phyloP scores from a whole-genome alignment of 2,329 filamentous ascomycete species.

The Aspergillus calidoustus region DNA sequence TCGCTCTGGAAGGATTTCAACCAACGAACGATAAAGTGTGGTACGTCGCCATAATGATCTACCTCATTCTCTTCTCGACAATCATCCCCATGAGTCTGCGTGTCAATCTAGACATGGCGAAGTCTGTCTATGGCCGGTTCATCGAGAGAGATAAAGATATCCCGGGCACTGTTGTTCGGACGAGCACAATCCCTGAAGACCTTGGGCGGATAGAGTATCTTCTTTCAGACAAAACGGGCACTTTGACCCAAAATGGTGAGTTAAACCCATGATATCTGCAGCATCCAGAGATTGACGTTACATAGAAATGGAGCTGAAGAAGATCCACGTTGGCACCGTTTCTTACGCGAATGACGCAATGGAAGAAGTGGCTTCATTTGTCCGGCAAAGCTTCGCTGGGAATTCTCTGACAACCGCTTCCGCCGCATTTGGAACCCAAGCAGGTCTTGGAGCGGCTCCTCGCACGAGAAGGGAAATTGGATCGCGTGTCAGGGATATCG shows the following conservation, averaged over 20 bases:
- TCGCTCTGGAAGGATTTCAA: constrained; percentile 82
- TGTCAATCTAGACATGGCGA: constrained; percentile 96
- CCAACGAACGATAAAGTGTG: constrained; percentile 61
- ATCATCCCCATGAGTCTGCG: constrained; percentile 97
- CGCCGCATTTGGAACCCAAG: constrained; percentile 67
- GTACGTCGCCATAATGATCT: constrained; percentile 99
- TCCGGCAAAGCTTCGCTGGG: constrained; percentile 79
- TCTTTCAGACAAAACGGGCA: constrained; percentile 97
- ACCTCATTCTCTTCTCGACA: constrained; percentile 96
- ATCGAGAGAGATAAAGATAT: constrained; percentile 92
- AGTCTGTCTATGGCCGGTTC: constrained; percentile 93
- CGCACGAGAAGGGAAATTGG: constrained; percentile 92
- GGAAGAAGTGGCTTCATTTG: constrained; percentile 90
- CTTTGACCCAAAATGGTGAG: constrained; percentile 83
- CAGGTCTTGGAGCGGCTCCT: constrained; percentile 65
- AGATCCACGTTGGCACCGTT: constrained; percentile 96
- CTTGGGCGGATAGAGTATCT: constrained; percentile 94
- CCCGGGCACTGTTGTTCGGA: constrained; percentile 87
- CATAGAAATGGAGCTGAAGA: constrained; percentile 94
- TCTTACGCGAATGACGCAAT: constrained; percentile 98
- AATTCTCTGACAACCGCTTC: constrained; percentile 72
- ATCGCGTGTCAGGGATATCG: constrained; percentile 87
- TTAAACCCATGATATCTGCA: constrained; percentile 17
- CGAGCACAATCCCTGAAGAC: constrained; percentile 96
- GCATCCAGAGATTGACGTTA: constrained; percentile 26